Base-by-base conservation (phyloP, 1,284 basidiomycete genomes). In the Rhodotorula sp. region DNA sequence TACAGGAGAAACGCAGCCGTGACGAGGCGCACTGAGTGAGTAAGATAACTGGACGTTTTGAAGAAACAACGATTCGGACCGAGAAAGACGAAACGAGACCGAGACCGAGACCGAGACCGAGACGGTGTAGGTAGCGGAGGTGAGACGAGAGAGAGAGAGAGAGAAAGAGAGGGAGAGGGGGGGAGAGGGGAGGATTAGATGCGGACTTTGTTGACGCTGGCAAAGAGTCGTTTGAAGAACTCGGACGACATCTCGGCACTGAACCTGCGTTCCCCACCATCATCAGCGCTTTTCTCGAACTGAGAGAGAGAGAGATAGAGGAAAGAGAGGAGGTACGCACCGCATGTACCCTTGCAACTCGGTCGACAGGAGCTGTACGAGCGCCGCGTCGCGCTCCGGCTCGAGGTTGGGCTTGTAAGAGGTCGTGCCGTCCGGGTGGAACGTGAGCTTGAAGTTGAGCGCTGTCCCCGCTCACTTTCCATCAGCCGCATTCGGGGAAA, bases 391-490 rank as follows among this genome's bases (percentile, higher is more conserved):
- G 22, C 72, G 58, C 29, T 65, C 57, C 10, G 63, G 29, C 2
- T 71, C 49, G 39, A 75, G 34, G 49, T 73, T 63, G 13, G 74
- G 74, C 13, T 60, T 48, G 67, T 75, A 75, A 10, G 32, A 49
- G 30, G 67, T 67, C 24, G 71, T 62, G 10, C 34, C 54, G 54
- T 75, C 67, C 0, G 29, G 49, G 48, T 67, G 61, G 65, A 73
- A 75, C 17, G 34, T 30, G 34, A 75, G 52, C 67, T 73, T 75
- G 71, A 75, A 75, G 51, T 62, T 71, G 56, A 75, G 69, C 20
- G 63, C 73, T 74, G 60, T 20, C 13, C 15, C 2, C 8, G 7
- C 2, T 17, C 10, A 3, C 22, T 22, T 5, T 19, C 4, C 19
- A 54, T 32, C 15, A 55, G 30, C 4, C 2, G 10, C 20, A 8